Conservation (phyloP, 2,329 filamentous ascomycete genomes). For the Tolypocladium inflatum region DNA sequence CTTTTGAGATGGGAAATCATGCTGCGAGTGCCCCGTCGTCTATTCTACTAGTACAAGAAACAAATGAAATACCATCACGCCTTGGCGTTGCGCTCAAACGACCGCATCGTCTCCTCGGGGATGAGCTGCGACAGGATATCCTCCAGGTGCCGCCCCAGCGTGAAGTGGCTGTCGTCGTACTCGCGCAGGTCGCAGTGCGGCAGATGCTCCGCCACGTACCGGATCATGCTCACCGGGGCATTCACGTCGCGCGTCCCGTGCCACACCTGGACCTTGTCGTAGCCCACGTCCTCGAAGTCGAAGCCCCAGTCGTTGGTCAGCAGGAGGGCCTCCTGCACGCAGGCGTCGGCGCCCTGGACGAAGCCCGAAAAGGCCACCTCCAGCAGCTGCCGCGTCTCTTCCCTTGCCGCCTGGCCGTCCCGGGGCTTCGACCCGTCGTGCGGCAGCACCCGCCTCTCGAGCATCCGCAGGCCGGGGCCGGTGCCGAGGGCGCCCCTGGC, state of each 20-base stretch:
- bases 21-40: background rate
- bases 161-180: slow-evolving; percentile 23
- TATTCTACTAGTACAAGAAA: background rate
- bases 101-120: background rate
- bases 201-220: slow-evolving; percentile 25
- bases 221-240: slow-evolving; percentile 20
- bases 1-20: too few relatives aligned
- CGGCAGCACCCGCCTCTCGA: background rate
- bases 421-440: background rate
- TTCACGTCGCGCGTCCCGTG: slow-evolving; percentile 22
- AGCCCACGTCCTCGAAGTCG: slow-evolving; percentile 15
- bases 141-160: slow-evolving; percentile 14
- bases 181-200: slow-evolving; percentile 21
- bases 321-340: slow-evolving; percentile 18
- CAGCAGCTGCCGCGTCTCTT: slow-evolving; percentile 18
- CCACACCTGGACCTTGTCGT: slow-evolving; percentile 18
- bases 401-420: slow-evolving; percentile 9
- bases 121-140: slow-evolving; percentile 6
- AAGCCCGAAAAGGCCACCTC: slow-evolving; percentile 14
- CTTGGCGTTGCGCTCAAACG: background rate
- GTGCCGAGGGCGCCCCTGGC: background rate
- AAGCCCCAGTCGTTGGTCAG: slow-evolving; percentile 21
- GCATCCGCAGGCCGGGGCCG: background rate
- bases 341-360: slow-evolving; percentile 13
- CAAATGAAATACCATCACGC: background rate